Conservation (phyloP, 2,329 filamentous ascomycete genomes). For the Ilyonectria mors-panacis region DNA sequence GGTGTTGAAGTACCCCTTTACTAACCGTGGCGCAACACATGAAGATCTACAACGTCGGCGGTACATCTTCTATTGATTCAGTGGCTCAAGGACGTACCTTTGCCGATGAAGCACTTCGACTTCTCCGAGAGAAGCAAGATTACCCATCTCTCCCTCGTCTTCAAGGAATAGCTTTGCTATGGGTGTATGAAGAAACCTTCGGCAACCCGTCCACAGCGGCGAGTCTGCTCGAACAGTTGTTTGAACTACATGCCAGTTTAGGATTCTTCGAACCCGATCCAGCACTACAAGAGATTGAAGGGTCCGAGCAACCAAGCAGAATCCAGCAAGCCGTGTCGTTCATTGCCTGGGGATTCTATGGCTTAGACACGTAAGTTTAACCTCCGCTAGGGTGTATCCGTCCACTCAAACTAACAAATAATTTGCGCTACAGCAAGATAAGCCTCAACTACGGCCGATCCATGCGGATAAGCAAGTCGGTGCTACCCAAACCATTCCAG, state of each 20-base stretch:
- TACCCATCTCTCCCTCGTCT: slow-evolving; percentile 30
- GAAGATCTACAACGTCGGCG: neutral
- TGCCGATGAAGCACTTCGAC: slow-evolving; percentile 26
- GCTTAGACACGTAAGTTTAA: slow-evolving; percentile 38
- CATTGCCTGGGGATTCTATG: slow-evolving; percentile 44
- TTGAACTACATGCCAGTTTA: neutral
- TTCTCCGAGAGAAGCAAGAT: slow-evolving; percentile 12
- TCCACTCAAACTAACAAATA: neutral
- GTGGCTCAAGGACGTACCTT: neutral
- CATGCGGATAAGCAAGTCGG: neutral
- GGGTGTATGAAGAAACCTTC: slow-evolving; percentile 34
- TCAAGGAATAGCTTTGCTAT: slow-evolving; percentile 39
- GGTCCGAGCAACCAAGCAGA: neutral
- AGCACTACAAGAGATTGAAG: neutral
- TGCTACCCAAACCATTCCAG: neutral
- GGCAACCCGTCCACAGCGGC: slow-evolving; percentile 18
- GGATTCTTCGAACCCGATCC: neutral
- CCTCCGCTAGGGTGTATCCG: no score
- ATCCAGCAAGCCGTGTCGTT: slow-evolving; percentile 28
- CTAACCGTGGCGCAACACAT: neutral
- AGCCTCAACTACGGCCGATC: neutral
- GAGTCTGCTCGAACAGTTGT: neutral
- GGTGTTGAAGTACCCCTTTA: neutral
- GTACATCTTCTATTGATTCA: no score
- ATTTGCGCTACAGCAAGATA: neutral